Evolutionary conservation across 495 filamentous ascomycete species (phyloP).

Genomic region (Aspergillus nanangensis): DNA sequence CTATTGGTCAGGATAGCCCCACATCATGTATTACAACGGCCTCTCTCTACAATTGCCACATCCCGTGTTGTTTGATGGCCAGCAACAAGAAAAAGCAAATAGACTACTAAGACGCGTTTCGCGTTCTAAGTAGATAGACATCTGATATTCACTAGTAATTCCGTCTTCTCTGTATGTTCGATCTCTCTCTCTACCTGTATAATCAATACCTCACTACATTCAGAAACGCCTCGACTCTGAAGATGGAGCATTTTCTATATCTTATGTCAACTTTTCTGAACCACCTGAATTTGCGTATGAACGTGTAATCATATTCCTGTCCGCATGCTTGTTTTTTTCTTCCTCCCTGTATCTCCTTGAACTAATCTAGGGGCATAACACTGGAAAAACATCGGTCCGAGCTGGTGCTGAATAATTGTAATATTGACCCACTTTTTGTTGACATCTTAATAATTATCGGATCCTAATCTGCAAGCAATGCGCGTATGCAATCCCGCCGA

Average conservation of each 20-base stretch:
- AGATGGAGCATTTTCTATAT: neutral
- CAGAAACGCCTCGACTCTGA: neutral
- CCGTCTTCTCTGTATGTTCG: neutral
- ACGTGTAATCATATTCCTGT: no score
- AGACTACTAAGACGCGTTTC: neutral
- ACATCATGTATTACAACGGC: neutral
- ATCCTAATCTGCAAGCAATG: neutral
- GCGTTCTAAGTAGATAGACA: neutral
- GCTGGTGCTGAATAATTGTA: no score
- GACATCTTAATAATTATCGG: neutral
- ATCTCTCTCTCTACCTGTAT: neutral
- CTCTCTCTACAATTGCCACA: neutral
- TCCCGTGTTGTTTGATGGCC: neutral
- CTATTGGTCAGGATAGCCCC: neutral
- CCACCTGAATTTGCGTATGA: no score
- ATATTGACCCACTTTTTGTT: no score
- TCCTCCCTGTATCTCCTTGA: no score
- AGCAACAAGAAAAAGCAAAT: neutral
- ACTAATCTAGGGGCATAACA: no score
- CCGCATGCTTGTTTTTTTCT: no score
- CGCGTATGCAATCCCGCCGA: neutral
- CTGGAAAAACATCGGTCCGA: no score
- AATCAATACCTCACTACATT: neutral
- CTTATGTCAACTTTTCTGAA: no score
- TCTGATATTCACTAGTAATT: neutral